phyloP scores from a whole-genome alignment of 23 red algal species.

The Gracilaria gracilis region DNA sequence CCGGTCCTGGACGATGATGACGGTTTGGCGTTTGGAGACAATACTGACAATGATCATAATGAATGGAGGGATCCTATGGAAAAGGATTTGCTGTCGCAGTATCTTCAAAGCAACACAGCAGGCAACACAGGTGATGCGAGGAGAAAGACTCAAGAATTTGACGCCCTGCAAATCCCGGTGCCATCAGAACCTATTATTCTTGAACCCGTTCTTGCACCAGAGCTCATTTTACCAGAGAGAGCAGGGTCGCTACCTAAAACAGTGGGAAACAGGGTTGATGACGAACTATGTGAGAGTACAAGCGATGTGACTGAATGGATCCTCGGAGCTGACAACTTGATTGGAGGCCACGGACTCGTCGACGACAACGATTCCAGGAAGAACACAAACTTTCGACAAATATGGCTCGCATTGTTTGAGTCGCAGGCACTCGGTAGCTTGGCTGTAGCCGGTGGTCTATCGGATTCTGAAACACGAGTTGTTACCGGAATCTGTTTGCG shows the following conservation, averaged over 20 bases:
- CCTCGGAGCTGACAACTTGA: slow-evolving; percentile 37
- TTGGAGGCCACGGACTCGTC: slow-evolving; percentile 1
- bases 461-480: slow-evolving; percentile 8
- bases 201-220: slow-evolving; percentile 1
- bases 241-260: neutral
- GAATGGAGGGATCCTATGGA: neutral
- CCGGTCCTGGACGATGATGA: slow-evolving; percentile 27
- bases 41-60: neutral
- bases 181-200: slow-evolving; percentile 28
- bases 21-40: neutral
- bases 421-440: slow-evolving; percentile 7
- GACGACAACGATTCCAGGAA: neutral
- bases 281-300: slow-evolving; percentile 28
- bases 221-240: slow-evolving; percentile 12
- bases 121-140: neutral
- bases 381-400: slow-evolving; percentile 10
- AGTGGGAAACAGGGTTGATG: slow-evolving; percentile 17
- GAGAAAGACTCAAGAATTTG: neutral
- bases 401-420: slow-evolving; percentile 40
- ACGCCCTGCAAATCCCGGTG: slow-evolving; percentile 10
- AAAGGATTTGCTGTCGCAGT: slow-evolving; percentile 17
- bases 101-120: neutral
- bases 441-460: slow-evolving; percentile 6
- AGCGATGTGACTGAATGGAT: slow-evolving; percentile 43
- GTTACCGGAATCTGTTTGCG: slow-evolving; percentile 41